Conservation (phyloP, 1,284 basidiomycete genomes). For the Sporisorium sorghi region DNA sequence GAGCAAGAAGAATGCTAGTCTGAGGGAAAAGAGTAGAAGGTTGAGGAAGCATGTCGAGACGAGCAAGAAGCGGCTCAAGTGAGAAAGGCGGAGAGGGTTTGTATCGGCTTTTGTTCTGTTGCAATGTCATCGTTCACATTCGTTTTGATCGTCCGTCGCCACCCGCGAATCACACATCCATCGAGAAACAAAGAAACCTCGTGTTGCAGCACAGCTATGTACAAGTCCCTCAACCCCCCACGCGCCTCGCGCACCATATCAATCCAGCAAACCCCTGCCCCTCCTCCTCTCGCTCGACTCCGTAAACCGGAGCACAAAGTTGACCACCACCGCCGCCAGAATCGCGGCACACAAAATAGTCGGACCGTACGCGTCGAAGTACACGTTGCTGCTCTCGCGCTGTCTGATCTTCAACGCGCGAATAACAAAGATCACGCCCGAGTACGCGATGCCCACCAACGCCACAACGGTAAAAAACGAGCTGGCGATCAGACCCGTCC, state of each 20-base stretch:
- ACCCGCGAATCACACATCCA: too few species aligned
- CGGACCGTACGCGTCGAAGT: constrained; percentile 67
- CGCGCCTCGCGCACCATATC: constrained; percentile 50
- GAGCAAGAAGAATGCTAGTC: constrained; percentile 64
- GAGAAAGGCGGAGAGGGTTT: too few species aligned
- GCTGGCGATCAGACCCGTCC: constrained; percentile 83
- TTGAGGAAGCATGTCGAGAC: constrained; percentile 65
- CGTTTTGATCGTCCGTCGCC: too few species aligned
- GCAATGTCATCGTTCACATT: neutral
- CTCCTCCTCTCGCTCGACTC: constrained; percentile 54
- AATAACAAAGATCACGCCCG: constrained; percentile 87
- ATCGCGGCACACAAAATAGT: constrained; percentile 63
- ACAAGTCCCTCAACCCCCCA: constrained; percentile 29
- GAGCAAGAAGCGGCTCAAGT: constrained; percentile 61
- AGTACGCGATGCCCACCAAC: constrained; percentile 88
- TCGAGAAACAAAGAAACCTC: too few species aligned
- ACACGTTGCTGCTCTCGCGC: constrained; percentile 63
- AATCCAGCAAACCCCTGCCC: constrained; percentile 58
- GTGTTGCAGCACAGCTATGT: too few species aligned
- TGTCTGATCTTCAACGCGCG: constrained; percentile 78
- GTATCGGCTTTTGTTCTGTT: too few species aligned
- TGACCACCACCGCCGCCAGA: constrained; percentile 58
- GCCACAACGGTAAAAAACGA: constrained; percentile 88
- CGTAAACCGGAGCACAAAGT: constrained; percentile 62
- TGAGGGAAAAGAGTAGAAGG: constrained; percentile 63